Conservation (phyloP, 139 green algal species). For the Yamagishiella unicocca region DNA sequence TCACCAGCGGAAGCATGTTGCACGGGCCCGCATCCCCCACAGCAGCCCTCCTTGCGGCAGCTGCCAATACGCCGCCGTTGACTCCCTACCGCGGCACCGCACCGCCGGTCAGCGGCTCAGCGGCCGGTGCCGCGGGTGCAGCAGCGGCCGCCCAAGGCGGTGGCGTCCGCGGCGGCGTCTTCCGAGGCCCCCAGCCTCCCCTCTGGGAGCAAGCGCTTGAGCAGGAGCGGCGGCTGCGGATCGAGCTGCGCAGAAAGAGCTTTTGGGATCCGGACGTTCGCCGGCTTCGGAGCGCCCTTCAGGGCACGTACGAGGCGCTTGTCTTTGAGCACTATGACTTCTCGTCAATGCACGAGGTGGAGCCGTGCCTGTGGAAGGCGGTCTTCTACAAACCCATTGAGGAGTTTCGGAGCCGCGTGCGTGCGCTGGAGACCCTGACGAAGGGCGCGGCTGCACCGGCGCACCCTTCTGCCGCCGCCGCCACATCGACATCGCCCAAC, state of each 20-base stretch:
- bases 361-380: conserved; percentile 77
- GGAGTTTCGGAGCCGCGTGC: conserved; percentile 75
- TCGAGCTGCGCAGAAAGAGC: conserved; percentile 56
- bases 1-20: too few species aligned
- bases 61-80: not conserved
- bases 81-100: conserved; percentile 26
- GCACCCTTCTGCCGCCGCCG: not conserved
- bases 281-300: conserved; percentile 62
- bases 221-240: conserved; percentile 61
- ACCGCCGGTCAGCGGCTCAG: not conserved
- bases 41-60: not conserved
- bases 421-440: conserved; percentile 22
- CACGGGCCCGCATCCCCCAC: not conserved
- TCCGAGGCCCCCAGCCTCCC: not conserved
- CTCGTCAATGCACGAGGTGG: conserved; percentile 61
- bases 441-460: not conserved
- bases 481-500: too few species aligned
- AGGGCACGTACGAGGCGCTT: conserved; percentile 64
- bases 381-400: conserved; percentile 84
- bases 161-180: not conserved
- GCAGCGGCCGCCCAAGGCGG: not conserved
- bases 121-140: not conserved
- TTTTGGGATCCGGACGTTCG: conserved; percentile 76
- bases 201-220: conserved; percentile 60
- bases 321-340: conserved; percentile 71